These are phyloP conservation scores for Tuber microsphaerosporum DNA, from an alignment of 495 filamentous ascomycete genomes.

Conservation along the genomic window DNA sequence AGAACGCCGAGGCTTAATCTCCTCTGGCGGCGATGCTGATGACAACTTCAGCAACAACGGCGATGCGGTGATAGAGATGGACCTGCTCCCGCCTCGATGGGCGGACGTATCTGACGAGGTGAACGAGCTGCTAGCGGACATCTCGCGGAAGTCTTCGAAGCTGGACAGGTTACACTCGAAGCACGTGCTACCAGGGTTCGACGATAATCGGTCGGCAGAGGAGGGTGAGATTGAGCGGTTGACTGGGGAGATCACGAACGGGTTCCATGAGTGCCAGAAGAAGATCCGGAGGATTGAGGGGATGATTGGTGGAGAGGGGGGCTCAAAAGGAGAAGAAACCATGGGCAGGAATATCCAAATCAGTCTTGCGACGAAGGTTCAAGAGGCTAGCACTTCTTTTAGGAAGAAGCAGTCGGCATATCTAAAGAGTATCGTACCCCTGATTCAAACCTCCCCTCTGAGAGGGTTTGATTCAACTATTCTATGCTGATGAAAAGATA, in stretches of 20 bases:
- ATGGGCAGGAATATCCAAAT: slow-evolving; percentile 97
- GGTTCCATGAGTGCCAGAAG: slow-evolving; percentile 82
- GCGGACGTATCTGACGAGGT: slow-evolving; percentile 92
- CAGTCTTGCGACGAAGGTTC: slow-evolving; percentile 74
- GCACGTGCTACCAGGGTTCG: slow-evolving; percentile 91
- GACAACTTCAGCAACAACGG: slow-evolving; percentile 55
- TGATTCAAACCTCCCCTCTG: background rate
- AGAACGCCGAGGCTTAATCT: slow-evolving; percentile 82
- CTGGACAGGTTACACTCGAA: slow-evolving; percentile 93
- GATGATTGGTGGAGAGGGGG: slow-evolving; percentile 60
- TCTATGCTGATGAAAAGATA: slow-evolving; percentile 20
- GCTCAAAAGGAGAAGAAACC: slow-evolving; percentile 75
- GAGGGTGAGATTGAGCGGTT: slow-evolving; percentile 82
- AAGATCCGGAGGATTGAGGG: slow-evolving; percentile 77
- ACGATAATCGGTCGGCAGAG: slow-evolving; percentile 81
- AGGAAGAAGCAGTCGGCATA: slow-evolving; percentile 96
- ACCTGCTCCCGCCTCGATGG: slow-evolving; percentile 90
- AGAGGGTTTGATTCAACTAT: background rate
- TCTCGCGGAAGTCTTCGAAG: slow-evolving; percentile 71
- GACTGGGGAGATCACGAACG: slow-evolving; percentile 79
- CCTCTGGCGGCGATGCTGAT: slow-evolving; percentile 64
- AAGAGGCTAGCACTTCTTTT: slow-evolving; percentile 87
- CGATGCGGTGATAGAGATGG: slow-evolving; percentile 97
- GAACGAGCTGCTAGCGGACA: slow-evolving; percentile 67
- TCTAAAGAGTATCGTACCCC: slow-evolving; percentile 64